Base-by-base conservation (phyloP, 2,329 filamentous ascomycete genomes). In the Pestalotiopsis fici region DNA sequence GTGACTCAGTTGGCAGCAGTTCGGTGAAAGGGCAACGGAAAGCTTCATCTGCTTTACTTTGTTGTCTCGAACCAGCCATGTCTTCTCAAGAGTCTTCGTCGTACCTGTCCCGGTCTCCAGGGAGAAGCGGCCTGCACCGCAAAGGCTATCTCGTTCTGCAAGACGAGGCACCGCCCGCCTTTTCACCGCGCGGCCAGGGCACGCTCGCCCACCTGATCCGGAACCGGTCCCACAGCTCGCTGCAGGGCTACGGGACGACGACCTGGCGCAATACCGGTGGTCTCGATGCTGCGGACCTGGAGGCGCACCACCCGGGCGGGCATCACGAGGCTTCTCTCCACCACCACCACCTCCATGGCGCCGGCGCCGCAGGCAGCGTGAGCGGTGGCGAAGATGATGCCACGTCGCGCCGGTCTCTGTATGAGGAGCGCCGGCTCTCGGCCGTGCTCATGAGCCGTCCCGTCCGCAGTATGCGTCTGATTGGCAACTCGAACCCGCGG, bases 401-500 rank as follows among this genome's bases (percentile, higher is more conserved):
- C 55, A 31, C 83, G 31, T 80, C 82, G 50, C 79, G 80, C 21
- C 81, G 81, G 27, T 77, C 84, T 25, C 77, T 83, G 59, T 78
- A 80, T 56, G 87, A 90, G 65, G 88, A 90, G 78, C 86, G 86
- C 37, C 87, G 88, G 25, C 78, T 90, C 63, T 88, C 81, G 67
- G 83, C 85, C 69, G 82, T 91, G 68, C 85, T 91, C 65, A 85
- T 86, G 74, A 87, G 87, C n/a, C 90, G 91, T 2, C 89, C 93
- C 77, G 91, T 94, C 86, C 87, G 93, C 69, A 94, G 91, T 75
- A 92, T 94, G 87, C 88, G 93, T 65, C 85, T 98, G 73, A 97
- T 98, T 77, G 95, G 95, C 55, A 93, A 93, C 74, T 93, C 88
- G 71, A 98, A 96, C 77, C 93, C 93, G 21, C 84, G 93, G 69